phyloP scores from a whole-genome alignment of 306 rosid species.

The Casuarina equisetifolia region DNA sequence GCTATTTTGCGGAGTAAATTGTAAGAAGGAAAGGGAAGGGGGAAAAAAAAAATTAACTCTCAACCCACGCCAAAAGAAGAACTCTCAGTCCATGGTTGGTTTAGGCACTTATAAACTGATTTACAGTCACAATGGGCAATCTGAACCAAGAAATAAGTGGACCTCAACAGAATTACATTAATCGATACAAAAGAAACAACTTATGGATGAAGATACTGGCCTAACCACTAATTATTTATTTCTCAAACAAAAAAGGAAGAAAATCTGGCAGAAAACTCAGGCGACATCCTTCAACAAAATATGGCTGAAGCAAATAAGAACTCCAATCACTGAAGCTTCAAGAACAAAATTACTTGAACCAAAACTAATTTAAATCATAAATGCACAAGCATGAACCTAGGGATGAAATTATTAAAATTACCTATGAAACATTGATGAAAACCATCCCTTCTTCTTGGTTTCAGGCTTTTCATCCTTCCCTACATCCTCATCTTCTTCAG shows the following conservation, averaged over 20 bases:
- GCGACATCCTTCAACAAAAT: background rate
- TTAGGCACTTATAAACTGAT: background rate
- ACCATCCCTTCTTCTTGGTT: conserved; percentile 94
- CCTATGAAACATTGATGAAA: conserved; percentile 97
- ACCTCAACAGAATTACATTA: background rate
- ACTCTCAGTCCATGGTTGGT: background rate
- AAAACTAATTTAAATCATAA: conserved; percentile 15
- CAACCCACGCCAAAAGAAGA: background rate
- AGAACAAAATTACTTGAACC: background rate
- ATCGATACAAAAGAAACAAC: background rate
- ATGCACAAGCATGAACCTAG: conserved; percentile 8
- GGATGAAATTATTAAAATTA: conserved; percentile 30
- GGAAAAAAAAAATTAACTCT: background rate
- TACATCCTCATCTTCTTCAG: conserved; percentile 68
- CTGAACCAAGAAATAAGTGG: background rate
- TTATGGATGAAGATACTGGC: background rate
- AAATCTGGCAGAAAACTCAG: background rate
- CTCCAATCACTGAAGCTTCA: background rate
- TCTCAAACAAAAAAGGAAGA: background rate
- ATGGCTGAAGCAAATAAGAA: background rate
- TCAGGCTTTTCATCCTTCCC: conserved; percentile 66
- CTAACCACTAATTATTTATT: background rate
- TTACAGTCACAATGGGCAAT: background rate
- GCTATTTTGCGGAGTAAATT: background rate
- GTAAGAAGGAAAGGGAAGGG: background rate